Evolutionary conservation across 495 filamentous ascomycete species (phyloP), one percentile per base, ranked within the genome.

Genomic region (Xylaria intraflava): DNA sequence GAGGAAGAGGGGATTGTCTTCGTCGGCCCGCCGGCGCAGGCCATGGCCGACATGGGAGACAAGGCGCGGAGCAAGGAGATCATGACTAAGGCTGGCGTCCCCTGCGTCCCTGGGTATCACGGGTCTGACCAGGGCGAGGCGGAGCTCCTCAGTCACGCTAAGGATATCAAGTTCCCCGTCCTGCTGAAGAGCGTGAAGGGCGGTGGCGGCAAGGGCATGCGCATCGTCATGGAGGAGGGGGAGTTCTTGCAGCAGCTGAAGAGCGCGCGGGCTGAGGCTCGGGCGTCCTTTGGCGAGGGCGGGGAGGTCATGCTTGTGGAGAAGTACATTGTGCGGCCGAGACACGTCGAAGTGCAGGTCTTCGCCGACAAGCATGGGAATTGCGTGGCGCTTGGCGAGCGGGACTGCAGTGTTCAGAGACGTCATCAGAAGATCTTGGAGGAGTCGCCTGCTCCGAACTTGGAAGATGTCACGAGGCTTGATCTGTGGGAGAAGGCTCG

Each of bases 201-300:
- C 1, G 93, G 93, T 31, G 93, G 93, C 50, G 93, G 93, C 12
- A 98, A 99, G 67, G 93, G 93, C n/a, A 99, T 99, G 93, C 78
- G 93, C n/a, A 96, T 97, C 60, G 89, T 86, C 6, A 66, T 75
- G 48, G 82, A 73, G 1, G 82, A 87, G 27, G 76, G 77, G 1
- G 90, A 92, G 55, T 97, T 98, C 60, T 72, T 83, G 33, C 80
- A 82, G 11, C 89, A 95, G 64, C 70, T 99, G 22, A 77, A 80
- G 48, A 94, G 89, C 23, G 94, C 93, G 10, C 88, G 95, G 60
- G 89, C 87, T 10, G 93, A 99, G 69, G 88, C 91, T 0, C 77
- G 78, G 59, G 95, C 89, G 52, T 92, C 89, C 0, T 99, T 99
- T 67, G 92, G 94, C 6, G 90, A 96, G 59, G 75, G 75, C 36